Conservation (phyloP, 305 asterid species). For the Plantago coronopus region DNA sequence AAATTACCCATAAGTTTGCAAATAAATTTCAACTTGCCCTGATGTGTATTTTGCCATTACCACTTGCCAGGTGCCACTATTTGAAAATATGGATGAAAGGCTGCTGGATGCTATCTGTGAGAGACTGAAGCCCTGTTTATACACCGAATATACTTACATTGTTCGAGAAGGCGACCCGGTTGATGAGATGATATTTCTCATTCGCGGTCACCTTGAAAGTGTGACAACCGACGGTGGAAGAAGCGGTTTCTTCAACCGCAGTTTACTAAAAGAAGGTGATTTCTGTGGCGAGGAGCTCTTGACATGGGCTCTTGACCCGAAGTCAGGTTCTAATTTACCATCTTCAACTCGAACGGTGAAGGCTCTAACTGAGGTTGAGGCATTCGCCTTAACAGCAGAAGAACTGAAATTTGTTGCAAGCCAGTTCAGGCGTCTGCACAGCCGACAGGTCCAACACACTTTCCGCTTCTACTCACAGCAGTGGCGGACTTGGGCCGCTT, state of each 20-base stretch:
- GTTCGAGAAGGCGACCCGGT: conserved; percentile 99
- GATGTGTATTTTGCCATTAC: background rate
- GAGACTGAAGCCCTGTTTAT: conserved; percentile 85
- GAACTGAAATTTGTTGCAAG: conserved; percentile 92
- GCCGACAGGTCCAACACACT: conserved; percentile 98
- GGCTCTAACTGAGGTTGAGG: conserved; percentile 86
- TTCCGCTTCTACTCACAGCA: conserved; percentile 98
- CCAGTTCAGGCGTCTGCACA: conserved; percentile 96
- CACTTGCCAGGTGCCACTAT: conserved; percentile 79
- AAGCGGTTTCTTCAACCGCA: conserved; percentile 94
- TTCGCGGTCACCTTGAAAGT: conserved; percentile 97
- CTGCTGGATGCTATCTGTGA: conserved; percentile 97
- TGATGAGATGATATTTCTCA: conserved; percentile 96
- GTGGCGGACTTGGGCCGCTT: conserved; percentile 99
- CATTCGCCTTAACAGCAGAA: conserved; percentile 88
- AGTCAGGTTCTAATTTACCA: conserved; percentile 84
- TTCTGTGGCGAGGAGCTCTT: conserved; percentile 99
- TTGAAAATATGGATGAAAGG: conserved; percentile 98
- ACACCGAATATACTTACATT: conserved; percentile 78
- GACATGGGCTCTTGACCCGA: conserved; percentile 98
- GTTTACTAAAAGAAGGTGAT: conserved; percentile 86
- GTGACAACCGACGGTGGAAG: conserved; percentile 99
- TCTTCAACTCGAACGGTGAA: conserved; percentile 94
- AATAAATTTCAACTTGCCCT: background rate
- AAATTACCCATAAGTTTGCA: background rate